Base-by-base conservation (phyloP, 2,329 filamentous ascomycete genomes). In the Graphium sp. region DNA sequence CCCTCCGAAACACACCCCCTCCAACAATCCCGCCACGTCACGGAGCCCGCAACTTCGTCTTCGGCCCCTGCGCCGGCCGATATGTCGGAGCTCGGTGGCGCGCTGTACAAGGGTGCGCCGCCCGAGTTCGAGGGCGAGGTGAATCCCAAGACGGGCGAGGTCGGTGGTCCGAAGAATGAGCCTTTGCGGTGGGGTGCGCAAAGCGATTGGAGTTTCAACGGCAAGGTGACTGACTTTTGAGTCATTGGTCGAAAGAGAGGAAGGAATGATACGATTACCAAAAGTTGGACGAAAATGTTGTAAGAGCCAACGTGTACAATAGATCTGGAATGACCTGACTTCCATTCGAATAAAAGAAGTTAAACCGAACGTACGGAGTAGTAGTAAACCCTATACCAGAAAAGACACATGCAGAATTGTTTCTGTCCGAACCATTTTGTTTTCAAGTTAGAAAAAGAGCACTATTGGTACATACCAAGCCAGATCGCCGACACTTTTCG, bases 141-240 rank as follows among this genome's bases (percentile, higher is more conserved):
- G 31, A 95, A 98, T 50, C 89, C 89, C 3, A 78, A 76, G 60
- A 98, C 89, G 2, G 89, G 89, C 15, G 89, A 98, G 62, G 72
- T 94, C 8, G 89, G 89, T 5, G 89, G 89, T 1, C 89, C 89
- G 5, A 98, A 95, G 72, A 95, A 92, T 46, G 87, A 98, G 54
- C 89, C 89, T 29, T 46, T 95, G 47, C 60, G 85, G 41, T 94
- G 87, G 87, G 84, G 84, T 1, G 59, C 64, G 12, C 48, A 43
- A 0, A 75, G 81, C 1, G 71, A 76, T 42, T 98, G 85, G 78
- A 94, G 83, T 49, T 98, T 81, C 52, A 94, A 94, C 51, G 89
- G 89, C 26, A 62, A 87, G 37, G 85, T 91, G 31, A 95, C 87
- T 15, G 89, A 98, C 53, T 98, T 98, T 35, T 73, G 40, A 46